Evolutionary conservation across 73 alveolate species (phyloP).

Genomic region (Paramecium pentaurelia): DNA sequence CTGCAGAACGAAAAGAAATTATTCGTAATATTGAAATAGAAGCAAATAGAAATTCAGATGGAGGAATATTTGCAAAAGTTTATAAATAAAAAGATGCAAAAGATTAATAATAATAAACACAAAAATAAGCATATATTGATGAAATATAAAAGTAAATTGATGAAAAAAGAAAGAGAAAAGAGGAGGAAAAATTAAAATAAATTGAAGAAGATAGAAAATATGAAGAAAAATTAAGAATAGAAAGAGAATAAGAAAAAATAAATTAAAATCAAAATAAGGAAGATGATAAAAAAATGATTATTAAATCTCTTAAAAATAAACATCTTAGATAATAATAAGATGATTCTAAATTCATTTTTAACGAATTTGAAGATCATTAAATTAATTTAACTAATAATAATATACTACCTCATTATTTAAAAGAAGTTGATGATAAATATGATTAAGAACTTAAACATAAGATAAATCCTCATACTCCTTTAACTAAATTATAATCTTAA

Average conservation of each 20-base stretch:
- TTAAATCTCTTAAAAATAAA: not conserved
- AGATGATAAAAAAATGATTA: slow-evolving; percentile 33
- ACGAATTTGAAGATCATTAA: slow-evolving; percentile 16
- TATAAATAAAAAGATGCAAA: slow-evolving; percentile 33
- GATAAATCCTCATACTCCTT: not conserved
- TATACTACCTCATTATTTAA: slow-evolving; percentile 29
- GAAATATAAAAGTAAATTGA: slow-evolving; percentile 38
- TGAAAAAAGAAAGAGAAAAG: slow-evolving; percentile 24
- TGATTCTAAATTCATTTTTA: not conserved
- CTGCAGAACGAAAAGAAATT: not conserved
- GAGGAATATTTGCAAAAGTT: slow-evolving; percentile 40
- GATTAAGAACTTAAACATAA: not conserved
- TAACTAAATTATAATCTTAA: not conserved
- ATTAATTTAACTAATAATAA: slow-evolving; percentile 19
- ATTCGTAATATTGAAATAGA: slow-evolving; percentile 8
- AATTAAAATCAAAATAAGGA: not conserved
- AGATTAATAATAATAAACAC: not conserved
- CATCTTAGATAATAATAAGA: slow-evolving; percentile 23
- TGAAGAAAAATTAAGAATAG: not conserved
- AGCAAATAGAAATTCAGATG: not conserved
- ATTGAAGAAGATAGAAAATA: slow-evolving; percentile 46
- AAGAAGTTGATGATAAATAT: slow-evolving; percentile 36
- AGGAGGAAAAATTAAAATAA: slow-evolving; percentile 32
- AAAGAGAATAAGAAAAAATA: not conserved
- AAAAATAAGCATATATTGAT: not conserved